phyloP scores from a whole-genome alignment of 1,284 basidiomycete genomes.

The Sanguinoderma infundibulare region DNA sequence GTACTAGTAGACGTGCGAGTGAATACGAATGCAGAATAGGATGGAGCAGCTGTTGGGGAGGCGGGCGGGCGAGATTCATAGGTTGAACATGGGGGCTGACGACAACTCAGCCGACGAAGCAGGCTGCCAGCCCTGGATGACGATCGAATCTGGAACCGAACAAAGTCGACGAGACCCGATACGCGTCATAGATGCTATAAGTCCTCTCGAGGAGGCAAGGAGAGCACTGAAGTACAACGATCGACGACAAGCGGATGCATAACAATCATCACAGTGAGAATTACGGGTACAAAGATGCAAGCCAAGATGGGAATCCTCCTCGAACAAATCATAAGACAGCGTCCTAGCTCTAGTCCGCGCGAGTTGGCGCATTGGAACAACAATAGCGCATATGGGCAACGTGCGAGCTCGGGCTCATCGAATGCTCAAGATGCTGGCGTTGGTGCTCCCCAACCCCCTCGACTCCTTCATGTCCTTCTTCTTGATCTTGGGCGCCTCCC shows the following conservation, averaged over 20 bases:
- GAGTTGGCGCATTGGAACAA: neutral
- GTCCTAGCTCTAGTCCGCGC: neutral
- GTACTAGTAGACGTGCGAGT: neutral
- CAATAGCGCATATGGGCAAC: neutral
- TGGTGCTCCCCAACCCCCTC: conserved; percentile 34
- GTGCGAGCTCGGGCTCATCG: conserved; percentile 18
- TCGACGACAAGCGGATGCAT: neutral
- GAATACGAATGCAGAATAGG: neutral
- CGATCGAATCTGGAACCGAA: neutral
- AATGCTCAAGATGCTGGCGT: conserved; percentile 34
- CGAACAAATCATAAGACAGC: neutral
- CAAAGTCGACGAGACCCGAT: neutral
- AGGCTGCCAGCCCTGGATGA: neutral
- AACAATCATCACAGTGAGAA: neutral
- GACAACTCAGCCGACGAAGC: too few relatives aligned
- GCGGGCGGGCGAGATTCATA: neutral
- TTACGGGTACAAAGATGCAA: neutral
- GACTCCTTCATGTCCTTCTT: conserved; percentile 51
- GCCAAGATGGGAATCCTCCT: neutral
- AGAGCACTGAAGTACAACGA: neutral
- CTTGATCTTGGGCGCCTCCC: conserved; percentile 64
- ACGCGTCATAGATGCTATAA: too few relatives aligned
- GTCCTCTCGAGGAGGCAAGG: neutral
- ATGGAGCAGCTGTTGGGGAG: neutral
- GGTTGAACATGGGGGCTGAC: neutral